Evolutionary conservation across 208 protist genomes (phyloP), one percentile per base, ranked within the genome.

Genomic region (Trypanosoma vivax): DNA sequence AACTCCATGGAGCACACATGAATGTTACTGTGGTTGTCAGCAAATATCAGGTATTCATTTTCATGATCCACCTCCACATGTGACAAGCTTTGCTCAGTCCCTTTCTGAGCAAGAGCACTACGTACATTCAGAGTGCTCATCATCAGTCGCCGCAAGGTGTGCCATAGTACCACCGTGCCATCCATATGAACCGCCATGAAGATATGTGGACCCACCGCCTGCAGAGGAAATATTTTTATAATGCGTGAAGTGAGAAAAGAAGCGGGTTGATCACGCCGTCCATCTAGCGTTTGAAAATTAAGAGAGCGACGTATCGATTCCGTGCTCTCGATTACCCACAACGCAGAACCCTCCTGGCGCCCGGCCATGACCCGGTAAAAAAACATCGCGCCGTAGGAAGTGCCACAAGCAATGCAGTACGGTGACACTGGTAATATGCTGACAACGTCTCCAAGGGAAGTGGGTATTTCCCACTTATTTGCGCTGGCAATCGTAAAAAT

Each of bases 311-410:
- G 50, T 18, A 39, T 39, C 1, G 33, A 4, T 5, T 66, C 60
- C 21, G 37, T 5, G 18, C 60, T 24, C 13, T 92, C 85, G 6
- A 48, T 54, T 34, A 76, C 73, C 66, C 77, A 89, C 31, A 87
- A 73, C 23, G 76, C 61, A 1, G 79, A 74, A n/a, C 85, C 81
- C 25, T 86, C 81, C 60, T 88, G 78, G 7, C 69, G 38, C 31
- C 84, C 85, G n/a, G 73, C 76, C 27, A 89, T 59, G 0, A 89
- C 61, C 51, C 88, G 76, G 62, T 82, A 92, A 42, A 88, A 77
- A 18, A 89, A 48, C 2, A 92, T 50, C 14, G 85, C 80, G 16
- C 85, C 85, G 6, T 75, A 77, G 7, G 71, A 66, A 9, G 79
- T 88, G 39, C 73, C 81, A 57, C 78, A 88, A 1, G 66, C 81